Percentiles rank a stretch among this genome's conserved stretches.
phyloP scores from a whole-genome alignment of 1,284 basidiomycete genomes.

The Fomitopsis palustris region DNA sequence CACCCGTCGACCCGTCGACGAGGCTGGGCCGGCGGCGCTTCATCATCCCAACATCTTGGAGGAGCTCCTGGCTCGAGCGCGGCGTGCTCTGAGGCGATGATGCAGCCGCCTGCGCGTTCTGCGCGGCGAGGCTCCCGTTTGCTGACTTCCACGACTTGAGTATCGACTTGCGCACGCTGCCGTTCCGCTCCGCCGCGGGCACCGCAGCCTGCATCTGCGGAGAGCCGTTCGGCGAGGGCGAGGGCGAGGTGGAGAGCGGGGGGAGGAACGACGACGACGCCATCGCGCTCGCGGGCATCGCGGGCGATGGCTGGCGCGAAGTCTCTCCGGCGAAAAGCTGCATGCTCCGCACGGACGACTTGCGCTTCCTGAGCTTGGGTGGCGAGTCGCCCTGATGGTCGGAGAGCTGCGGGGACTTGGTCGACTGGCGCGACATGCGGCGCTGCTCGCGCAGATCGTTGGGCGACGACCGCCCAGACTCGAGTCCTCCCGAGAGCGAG shows the following conservation, averaged over 20 bases:
- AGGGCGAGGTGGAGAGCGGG: constrained; percentile 18
- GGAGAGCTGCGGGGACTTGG: constrained; percentile 20
- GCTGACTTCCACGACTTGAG: constrained; percentile 57
- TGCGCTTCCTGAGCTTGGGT: constrained; percentile 18
- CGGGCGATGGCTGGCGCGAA: constrained; percentile 17
- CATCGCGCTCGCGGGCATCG: neutral
- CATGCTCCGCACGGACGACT: constrained; percentile 38
- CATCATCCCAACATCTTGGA: constrained; percentile 22
- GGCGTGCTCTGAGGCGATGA: constrained; percentile 23
- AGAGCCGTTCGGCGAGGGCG: constrained; percentile 20
- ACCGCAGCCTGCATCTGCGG: constrained; percentile 14
- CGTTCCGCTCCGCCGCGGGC: constrained; percentile 16
- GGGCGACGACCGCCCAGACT: constrained; percentile 27
- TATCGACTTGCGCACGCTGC: constrained; percentile 60
- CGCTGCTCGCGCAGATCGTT: constrained; percentile 15
- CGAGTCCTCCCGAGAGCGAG: constrained; percentile 23
- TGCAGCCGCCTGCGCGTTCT: constrained; percentile 17
- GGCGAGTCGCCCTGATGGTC: constrained; percentile 13
- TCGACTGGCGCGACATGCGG: constrained; percentile 20
- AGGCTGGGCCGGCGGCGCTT: constrained; percentile 37
- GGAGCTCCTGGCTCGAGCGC: constrained; percentile 29
- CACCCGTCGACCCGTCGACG: constrained; percentile 28
- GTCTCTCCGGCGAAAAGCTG: constrained; percentile 57
- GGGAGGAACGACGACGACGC: constrained; percentile 2
- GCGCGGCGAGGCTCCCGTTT: constrained; percentile 24